These are phyloP conservation scores for Eleusine indica DNA, from an alignment of 176 grass and related monocot species.

Conservation along the genomic window DNA sequence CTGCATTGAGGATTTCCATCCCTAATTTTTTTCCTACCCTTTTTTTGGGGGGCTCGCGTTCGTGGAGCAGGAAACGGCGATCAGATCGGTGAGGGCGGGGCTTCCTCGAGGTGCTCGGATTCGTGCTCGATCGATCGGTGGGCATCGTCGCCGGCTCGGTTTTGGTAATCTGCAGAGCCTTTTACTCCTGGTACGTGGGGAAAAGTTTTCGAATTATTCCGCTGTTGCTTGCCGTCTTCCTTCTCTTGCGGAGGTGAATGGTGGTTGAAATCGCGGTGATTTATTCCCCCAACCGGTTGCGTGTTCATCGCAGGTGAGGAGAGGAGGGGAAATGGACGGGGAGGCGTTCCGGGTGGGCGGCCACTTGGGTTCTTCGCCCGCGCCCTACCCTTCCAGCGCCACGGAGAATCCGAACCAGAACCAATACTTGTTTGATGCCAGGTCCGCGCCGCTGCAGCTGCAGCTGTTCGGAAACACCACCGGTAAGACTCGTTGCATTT, in stretches of 20 bases:
- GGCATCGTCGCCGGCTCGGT: too few species aligned
- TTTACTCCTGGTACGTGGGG: not conserved
- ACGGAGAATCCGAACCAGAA: conserved; percentile 7
- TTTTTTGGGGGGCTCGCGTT: not conserved
- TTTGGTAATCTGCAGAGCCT: not conserved
- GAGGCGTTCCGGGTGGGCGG: conserved; percentile 6
- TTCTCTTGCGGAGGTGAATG: not conserved
- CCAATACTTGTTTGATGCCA: conserved; percentile 25
- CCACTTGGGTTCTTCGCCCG: not conserved
- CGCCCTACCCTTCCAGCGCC: not conserved
- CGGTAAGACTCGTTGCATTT: not conserved
- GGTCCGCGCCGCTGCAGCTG: conserved; percentile 33
- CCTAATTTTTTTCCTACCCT: not conserved
- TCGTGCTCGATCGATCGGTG: not conserved
- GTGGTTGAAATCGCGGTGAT: not conserved
- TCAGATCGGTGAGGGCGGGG: not conserved
- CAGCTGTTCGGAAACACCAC: conserved; percentile 36
- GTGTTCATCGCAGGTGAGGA: not conserved
- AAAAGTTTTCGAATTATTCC: too few species aligned
- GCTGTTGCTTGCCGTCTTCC: not conserved
- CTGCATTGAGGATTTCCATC: not conserved
- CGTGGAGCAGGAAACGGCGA: not conserved
- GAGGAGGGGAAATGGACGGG: conserved; percentile 43
- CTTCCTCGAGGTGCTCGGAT: not conserved
- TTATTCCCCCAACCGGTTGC: not conserved